Evolutionary conservation across 2,329 filamentous ascomycete species (phyloP).

Genomic region (Waltergamsia citrina): DNA sequence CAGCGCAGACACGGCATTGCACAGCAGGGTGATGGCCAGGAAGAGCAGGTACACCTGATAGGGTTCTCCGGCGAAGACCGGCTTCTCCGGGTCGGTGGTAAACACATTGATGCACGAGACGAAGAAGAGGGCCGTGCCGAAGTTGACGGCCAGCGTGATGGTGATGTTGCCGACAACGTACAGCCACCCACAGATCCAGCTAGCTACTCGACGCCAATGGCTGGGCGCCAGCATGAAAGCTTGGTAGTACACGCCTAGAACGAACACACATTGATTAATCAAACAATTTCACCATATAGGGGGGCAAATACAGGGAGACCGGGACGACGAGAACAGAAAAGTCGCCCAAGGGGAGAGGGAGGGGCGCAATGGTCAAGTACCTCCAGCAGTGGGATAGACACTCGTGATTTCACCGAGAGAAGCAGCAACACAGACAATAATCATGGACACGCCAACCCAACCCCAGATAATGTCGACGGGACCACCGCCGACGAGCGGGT

Average conservation of each 20-base stretch:
- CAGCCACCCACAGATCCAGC: conserved; percentile 67
- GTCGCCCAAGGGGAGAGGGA: conserved; percentile 23
- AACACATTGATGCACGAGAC: conserved; percentile 48
- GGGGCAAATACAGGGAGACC: too few species aligned
- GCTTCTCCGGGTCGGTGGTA: conserved; percentile 29
- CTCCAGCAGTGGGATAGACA: conserved; percentile 67
- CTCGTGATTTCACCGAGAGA: conserved; percentile 68
- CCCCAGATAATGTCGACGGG: conserved; percentile 65
- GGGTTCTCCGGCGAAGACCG: conserved; percentile 33
- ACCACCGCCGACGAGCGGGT: conserved; percentile 57
- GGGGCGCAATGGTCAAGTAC: conserved; percentile 19
- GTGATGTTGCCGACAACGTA: conserved; percentile 74
- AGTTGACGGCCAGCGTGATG: conserved; percentile 73
- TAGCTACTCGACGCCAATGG: conserved; percentile 50
- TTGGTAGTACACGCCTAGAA: conserved; percentile 59
- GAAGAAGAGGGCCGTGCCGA: conserved; percentile 61
- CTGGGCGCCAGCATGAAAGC: conserved; percentile 63
- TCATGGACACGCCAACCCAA: conserved; percentile 58
- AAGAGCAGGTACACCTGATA: conserved; percentile 68
- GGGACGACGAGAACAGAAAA: too few species aligned
- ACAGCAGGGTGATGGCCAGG: conserved; percentile 55
- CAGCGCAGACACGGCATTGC: conserved; percentile 55
- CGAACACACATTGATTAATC: too few species aligned
- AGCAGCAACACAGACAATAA: conserved; percentile 61
- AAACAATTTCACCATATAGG: too few species aligned